Evolutionary conservation across 768 basidiomycete genomes (phyloP).

Genomic region (Baorangia bicolor): DNA sequence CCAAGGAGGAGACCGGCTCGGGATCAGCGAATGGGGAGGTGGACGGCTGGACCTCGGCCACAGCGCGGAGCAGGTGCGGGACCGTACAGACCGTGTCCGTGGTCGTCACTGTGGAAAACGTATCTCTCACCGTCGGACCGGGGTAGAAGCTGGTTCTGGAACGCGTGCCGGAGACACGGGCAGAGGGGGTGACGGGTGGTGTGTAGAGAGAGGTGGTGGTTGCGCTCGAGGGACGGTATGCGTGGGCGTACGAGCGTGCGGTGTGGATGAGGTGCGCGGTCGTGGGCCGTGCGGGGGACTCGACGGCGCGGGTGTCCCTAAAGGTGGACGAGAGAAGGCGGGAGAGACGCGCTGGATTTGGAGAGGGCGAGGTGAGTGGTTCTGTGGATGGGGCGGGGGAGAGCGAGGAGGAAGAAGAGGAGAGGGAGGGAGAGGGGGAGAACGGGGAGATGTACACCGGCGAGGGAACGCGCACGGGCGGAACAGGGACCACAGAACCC

Average conservation of each 20-base stretch:
- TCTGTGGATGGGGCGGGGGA: conserved; percentile 19
- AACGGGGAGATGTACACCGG: conserved; percentile 22
- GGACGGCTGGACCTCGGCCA: background rate
- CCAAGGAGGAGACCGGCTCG: background rate
- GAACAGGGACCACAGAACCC: background rate
- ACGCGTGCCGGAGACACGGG: conserved; percentile 8
- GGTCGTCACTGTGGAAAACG: conserved; percentile 23
- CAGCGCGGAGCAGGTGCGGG: conserved; percentile 3
- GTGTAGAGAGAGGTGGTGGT: conserved; percentile 17
- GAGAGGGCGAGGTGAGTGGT: conserved; percentile 2
- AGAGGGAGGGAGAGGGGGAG: conserved; percentile 17
- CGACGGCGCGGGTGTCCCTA: background rate
- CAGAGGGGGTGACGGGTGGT: background rate
- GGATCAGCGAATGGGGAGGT: background rate
- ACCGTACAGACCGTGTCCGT: conserved; percentile 8
- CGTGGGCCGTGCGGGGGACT: conserved; percentile 9
- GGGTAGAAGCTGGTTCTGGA: conserved; percentile 18
- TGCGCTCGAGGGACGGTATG: conserved; percentile 12
- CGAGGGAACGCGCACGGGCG: conserved; percentile 18
- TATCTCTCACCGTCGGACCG: conserved; percentile 10
- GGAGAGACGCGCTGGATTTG: conserved; percentile 15
- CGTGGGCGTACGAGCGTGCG: conserved; percentile 16
- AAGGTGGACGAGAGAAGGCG: conserved; percentile 25
- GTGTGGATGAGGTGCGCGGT: conserved; percentile 19
- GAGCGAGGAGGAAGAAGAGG: conserved; percentile 9